Evolutionary conservation across 148 eudicot genomes (phyloP).

Genomic region (Simmondsia chinensis): DNA sequence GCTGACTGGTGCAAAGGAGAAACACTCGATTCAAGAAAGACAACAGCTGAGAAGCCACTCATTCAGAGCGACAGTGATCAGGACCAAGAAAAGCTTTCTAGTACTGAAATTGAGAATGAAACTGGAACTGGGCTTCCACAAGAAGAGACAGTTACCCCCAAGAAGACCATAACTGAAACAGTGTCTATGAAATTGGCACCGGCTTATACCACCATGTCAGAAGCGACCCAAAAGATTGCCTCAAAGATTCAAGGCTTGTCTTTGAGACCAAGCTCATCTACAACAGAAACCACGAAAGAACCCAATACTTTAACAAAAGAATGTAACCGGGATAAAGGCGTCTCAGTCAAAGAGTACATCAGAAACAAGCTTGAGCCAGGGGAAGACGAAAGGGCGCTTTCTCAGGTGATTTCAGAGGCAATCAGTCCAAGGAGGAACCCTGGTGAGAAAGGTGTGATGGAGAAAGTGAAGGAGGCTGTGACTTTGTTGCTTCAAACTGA

Average conservation of each 20-base stretch:
- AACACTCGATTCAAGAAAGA: not conserved
- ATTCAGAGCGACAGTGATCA: slow-evolving; percentile 1
- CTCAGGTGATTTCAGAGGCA: slow-evolving; percentile 57
- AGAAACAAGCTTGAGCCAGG: slow-evolving; percentile 65
- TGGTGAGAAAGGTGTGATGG: slow-evolving; percentile 47
- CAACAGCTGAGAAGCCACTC: slow-evolving; percentile 2
- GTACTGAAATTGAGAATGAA: slow-evolving; percentile 3
- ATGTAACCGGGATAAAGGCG: slow-evolving; percentile 45
- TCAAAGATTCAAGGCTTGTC: slow-evolving; percentile 37
- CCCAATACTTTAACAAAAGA: slow-evolving; percentile 4
- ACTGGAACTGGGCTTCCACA: too few relatives aligned
- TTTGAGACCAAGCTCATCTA: slow-evolving; percentile 11
- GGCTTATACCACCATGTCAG: slow-evolving; percentile 31
- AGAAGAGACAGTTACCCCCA: slow-evolving; percentile 3
- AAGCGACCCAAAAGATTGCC: slow-evolving; percentile 30
- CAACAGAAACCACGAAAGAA: not conserved
- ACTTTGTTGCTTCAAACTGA: slow-evolving; percentile 44
- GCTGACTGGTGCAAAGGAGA: too few relatives aligned
- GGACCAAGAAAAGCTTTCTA: slow-evolving; percentile 3
- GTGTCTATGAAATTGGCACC: slow-evolving; percentile 33
- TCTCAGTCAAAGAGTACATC: slow-evolving; percentile 67
- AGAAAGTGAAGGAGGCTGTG: slow-evolving; percentile 63
- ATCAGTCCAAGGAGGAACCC: slow-evolving; percentile 43
- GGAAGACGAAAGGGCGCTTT: slow-evolving; percentile 69
- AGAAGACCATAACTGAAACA: slow-evolving; percentile 19